Conservation (phyloP, 2,329 filamentous ascomycete genomes). For the Paecilomyces sp. region DNA sequence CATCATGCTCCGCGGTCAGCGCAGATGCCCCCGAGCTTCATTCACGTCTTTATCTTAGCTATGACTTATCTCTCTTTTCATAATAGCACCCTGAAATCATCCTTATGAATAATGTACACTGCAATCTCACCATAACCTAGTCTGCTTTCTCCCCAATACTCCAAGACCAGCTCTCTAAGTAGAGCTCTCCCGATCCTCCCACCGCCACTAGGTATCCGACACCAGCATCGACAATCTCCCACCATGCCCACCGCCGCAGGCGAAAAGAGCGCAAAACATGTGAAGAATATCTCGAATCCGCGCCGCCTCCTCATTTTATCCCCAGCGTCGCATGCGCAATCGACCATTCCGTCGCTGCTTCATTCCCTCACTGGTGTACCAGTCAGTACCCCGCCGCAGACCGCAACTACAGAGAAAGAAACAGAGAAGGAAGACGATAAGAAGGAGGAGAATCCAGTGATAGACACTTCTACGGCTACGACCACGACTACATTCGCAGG, state of each 20-base stretch:
- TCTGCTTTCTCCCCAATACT: background rate
- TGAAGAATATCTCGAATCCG: conserved; percentile 27
- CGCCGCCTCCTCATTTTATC: conserved; percentile 36
- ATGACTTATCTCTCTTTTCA: background rate
- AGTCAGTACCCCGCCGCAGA: conserved; percentile 14
- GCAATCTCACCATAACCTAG: background rate
- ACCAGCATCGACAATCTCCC: background rate
- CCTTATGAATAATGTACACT: background rate
- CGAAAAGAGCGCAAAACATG: conserved; percentile 1
- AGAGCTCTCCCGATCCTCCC: background rate
- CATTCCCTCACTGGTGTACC: conserved; percentile 28
- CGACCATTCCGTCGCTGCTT: conserved; percentile 30
- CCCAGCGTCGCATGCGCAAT: conserved; percentile 25
- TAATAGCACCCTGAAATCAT: background rate
- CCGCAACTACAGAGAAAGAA: conserved; percentile 4
- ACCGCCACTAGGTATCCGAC: background rate
- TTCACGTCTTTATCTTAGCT: background rate
- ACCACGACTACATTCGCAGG: conserved; percentile 32
- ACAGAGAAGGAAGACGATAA: background rate
- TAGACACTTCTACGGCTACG: conserved; percentile 5
- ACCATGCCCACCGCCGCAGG: conserved; percentile 5
- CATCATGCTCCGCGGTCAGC: background rate
- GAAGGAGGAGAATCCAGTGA: background rate
- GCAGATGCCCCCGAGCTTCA: background rate
- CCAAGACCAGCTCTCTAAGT: background rate